Evolutionary conservation across 352 stramenopile species (phyloP).

Genomic region (Pythium aristosporum): DNA sequence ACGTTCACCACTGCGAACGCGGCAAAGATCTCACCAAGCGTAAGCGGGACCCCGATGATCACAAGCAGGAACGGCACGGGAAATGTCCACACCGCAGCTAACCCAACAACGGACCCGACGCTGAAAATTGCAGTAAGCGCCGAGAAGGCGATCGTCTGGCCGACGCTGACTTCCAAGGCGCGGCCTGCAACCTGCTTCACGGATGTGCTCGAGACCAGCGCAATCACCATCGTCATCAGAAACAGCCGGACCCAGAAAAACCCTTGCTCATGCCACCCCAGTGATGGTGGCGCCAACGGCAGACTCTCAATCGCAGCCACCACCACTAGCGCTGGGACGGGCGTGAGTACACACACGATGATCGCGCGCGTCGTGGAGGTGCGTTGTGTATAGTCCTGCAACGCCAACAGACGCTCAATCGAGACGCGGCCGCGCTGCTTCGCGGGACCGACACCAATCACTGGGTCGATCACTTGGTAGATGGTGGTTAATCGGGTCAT

Average conservation of each 20-base stretch:
- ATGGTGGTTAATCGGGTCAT: not conserved
- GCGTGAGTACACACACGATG: not conserved
- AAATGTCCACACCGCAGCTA: constrained; percentile 10
- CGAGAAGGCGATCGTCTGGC: not conserved
- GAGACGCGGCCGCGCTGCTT: constrained; percentile 2
- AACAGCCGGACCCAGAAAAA: constrained; percentile 7
- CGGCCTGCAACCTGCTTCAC: not conserved
- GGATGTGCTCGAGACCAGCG: too few species aligned
- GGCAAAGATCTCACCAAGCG: not conserved
- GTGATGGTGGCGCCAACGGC: not conserved
- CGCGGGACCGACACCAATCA: not conserved
- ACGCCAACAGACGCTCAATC: constrained; percentile 10
- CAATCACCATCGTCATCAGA: not conserved
- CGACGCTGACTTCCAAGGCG: not conserved
- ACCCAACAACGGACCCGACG: not conserved
- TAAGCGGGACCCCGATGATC: not conserved
- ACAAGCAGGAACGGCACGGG: constrained; percentile 14
- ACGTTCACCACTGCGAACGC: not conserved
- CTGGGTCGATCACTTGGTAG: not conserved
- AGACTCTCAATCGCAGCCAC: constrained; percentile 8
- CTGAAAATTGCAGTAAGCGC: not conserved
- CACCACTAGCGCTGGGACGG: constrained; percentile 1
- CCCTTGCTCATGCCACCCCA: not conserved
- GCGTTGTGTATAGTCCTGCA: constrained; percentile 10
- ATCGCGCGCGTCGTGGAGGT: not conserved